Percentiles rank a stretch among this genome's conserved stretches.
Evolutionary conservation across 768 basidiomycete species (phyloP).

Genomic region (Amanita pseudoporphyria): DNA sequence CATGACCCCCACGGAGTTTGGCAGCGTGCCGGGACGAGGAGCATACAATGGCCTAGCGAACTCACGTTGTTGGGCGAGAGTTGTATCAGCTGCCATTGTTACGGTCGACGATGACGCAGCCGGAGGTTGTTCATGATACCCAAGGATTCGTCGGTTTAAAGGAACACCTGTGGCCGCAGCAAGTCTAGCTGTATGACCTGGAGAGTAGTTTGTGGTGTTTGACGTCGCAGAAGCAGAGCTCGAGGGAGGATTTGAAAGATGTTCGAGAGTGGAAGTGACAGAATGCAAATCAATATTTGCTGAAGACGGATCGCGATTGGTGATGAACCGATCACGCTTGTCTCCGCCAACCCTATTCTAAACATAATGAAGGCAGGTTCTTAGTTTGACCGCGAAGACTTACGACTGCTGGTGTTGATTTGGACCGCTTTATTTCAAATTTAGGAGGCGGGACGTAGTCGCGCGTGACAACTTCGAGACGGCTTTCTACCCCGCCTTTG

Average conservation of each 20-base stretch:
- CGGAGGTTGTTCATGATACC: conserved; percentile 84
- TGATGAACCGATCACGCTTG: conserved; percentile 65
- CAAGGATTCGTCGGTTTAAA: conserved; percentile 72
- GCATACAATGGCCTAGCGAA: conserved; percentile 69
- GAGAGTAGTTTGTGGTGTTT: conserved; percentile 51
- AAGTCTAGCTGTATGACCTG: conserved; percentile 71
- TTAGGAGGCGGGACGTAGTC: conserved; percentile 68
- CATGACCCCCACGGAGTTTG: conserved; percentile 51
- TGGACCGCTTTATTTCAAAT: conserved; percentile 58
- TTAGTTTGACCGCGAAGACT: conserved; percentile 10
- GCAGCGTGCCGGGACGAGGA: conserved; percentile 48
- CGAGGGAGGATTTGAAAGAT: conserved; percentile 14
- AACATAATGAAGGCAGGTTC: conserved; percentile 9
- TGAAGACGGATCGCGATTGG: conserved; percentile 38
- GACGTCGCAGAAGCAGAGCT: conserved; percentile 28
- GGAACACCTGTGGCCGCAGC: conserved; percentile 69
- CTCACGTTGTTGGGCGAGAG: conserved; percentile 68
- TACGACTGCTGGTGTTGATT: conserved; percentile 59
- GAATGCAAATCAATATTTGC: conserved; percentile 26
- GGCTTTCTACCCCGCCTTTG: conserved; percentile 68
- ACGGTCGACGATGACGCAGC: conserved; percentile 58
- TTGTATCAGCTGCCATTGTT: conserved; percentile 21
- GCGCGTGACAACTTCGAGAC: conserved; percentile 65
- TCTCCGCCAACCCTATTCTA: conserved; percentile 37
- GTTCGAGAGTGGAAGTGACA: conserved; percentile 56